Evolutionary conservation across 2,329 filamentous ascomycete species (phyloP), one percentile per base, ranked within the genome.

Genomic region (Ceratocystiopsis minuta): DNA sequence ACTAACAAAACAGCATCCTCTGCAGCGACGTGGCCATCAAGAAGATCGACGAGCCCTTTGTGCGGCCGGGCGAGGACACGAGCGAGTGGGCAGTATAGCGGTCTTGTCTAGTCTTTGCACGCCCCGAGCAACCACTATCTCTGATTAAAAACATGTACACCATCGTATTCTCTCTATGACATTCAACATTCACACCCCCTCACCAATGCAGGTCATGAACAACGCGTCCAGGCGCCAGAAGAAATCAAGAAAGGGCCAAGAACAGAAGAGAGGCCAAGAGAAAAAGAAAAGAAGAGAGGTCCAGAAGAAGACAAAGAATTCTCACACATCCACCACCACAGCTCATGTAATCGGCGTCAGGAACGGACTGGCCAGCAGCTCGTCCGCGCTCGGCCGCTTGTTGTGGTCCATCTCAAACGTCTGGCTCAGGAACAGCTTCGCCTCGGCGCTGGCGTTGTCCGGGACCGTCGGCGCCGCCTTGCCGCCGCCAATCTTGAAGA

Each of bases 351-450:
- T 80, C 45, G 81, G 78, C 44, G 75, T 74, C 57, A 92, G 65
- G 63, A 96, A 96, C 33, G 77, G 72, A 61, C 81, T 87, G 43
- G 78, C 70, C 60, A 94, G 75, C 51, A 98, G 63, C 54, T 96
- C 87, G 54, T 95, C 87, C 13, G 90, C 90, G 53, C 78, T 92
- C 4, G 90, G 90, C 50, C 90, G 71, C 64, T 83, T 79, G 58
- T 92, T 85, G 60, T 94, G 84, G 54, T 98, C 87, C 54, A 95
- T 79, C 65, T 96, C 86, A 63, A 98, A 98, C 0, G 90, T 95
- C 63, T 82, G 77, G 43, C 72, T 70, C 49, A 98, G 64, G 64
- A 98, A 98, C 37, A 70, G 71, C 57, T 79, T 74, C 5, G 86
- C 88, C 51, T 94, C 88, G 33, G 78, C 72, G 53, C 84, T 90